Evolutionary conservation across 139 green algal species (phyloP).

Genomic region (Micractinium sp.): DNA sequence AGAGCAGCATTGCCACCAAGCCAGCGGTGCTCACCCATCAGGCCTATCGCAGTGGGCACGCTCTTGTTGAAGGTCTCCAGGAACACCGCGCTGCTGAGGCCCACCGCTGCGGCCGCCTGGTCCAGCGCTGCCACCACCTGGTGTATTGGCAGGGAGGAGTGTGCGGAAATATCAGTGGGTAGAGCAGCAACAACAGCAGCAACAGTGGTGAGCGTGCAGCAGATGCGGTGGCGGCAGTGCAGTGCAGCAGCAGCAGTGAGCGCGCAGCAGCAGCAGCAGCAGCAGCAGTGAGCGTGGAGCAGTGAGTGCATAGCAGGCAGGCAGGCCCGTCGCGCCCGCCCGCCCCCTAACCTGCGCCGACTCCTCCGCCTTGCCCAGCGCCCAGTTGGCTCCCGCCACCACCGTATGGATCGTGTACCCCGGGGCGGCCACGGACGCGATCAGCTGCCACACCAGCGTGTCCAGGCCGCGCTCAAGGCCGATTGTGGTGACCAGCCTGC

Average conservation of each 20-base stretch:
- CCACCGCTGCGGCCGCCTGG: background rate
- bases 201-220: too few relatives aligned
- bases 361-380: slow-evolving; percentile 45
- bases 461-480: slow-evolving; percentile 69
- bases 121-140: background rate
- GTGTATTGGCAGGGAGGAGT: background rate
- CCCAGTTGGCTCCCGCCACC: slow-evolving; percentile 55
- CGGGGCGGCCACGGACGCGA: slow-evolving; percentile 69
- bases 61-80: slow-evolving; percentile 59
- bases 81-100: slow-evolving; percentile 17
- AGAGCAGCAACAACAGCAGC: too few relatives aligned
- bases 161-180: too few relatives aligned
- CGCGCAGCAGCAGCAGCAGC: too few relatives aligned
- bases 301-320: too few relatives aligned
- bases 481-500: slow-evolving; percentile 57
- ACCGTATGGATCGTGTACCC: slow-evolving; percentile 82
- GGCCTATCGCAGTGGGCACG: slow-evolving; percentile 61
- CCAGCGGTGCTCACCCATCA: slow-evolving; percentile 48
- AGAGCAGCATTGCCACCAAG: background rate
- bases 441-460: slow-evolving; percentile 79
- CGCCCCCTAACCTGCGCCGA: background rate
- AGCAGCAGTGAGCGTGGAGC: too few relatives aligned
- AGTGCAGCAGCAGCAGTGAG: too few relatives aligned
- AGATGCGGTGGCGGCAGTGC: too few relatives aligned
- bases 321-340: too few relatives aligned